Conservation (phyloP, 371 early-diverging fungal genomes). For the Saksenaea oblongispora region DNA sequence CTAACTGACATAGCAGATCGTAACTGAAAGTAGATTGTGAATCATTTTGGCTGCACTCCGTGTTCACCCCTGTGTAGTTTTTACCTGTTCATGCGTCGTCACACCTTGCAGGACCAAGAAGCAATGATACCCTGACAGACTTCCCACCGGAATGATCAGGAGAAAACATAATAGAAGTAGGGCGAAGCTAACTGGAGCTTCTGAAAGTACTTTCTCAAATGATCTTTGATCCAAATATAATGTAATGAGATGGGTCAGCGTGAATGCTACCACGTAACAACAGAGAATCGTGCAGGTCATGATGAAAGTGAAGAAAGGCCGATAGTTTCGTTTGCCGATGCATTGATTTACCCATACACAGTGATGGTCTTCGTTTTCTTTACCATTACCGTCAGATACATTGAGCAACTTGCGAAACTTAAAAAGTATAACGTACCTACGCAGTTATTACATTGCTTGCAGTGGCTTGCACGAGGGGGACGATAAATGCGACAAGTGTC, state of each 20-base stretch:
- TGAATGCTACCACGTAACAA: conserved; percentile 56
- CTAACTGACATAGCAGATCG: conserved; percentile 51
- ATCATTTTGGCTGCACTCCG: neutral
- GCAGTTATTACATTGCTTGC: conserved; percentile 88
- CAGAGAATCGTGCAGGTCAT: conserved; percentile 54
- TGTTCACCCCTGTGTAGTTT: neutral
- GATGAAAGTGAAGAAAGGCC: conserved; percentile 80
- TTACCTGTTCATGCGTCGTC: conserved; percentile 89
- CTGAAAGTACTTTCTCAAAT: conserved; percentile 22
- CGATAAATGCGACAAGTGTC: conserved; percentile 87
- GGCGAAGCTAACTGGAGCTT: conserved; percentile 58
- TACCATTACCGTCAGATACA: neutral
- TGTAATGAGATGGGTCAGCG: conserved; percentile 58
- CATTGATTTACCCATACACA: conserved; percentile 96
- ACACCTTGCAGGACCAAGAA: conserved; percentile 69
- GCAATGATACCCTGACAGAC: conserved; percentile 77
- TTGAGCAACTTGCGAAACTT: neutral
- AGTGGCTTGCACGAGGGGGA: conserved; percentile 88
- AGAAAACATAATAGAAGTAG: conserved; percentile 66
- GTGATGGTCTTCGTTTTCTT: conserved; percentile 86
- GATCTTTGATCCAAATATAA: conserved; percentile 31
- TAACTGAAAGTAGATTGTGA: conserved; percentile 29
- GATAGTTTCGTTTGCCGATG: conserved; percentile 90
- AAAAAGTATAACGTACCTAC: conserved; percentile 56
- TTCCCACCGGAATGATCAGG: conserved; percentile 65